These are phyloP conservation scores for Triticum timopheevii DNA, from an alignment of 176 grass and related monocot species.

Conservation along the genomic window DNA sequence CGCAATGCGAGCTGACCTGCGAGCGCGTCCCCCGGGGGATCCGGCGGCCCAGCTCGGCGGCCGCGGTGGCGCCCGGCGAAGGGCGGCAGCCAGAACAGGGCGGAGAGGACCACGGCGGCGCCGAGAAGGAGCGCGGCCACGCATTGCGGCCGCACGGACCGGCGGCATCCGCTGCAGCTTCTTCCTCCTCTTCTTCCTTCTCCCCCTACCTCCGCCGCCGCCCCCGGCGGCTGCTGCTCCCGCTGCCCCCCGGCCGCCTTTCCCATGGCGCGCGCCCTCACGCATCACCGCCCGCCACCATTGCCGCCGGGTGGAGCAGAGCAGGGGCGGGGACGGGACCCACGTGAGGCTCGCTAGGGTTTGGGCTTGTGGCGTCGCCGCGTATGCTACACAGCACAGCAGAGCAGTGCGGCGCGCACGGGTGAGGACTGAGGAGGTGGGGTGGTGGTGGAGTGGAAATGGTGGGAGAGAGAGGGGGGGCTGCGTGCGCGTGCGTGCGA, in stretches of 20 bases:
- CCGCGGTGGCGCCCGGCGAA: constrained; percentile 44
- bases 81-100: constrained; percentile 72
- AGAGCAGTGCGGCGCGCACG: constrained; percentile 15
- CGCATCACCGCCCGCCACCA: constrained; percentile 34
- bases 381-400: not conserved
- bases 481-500: not conserved
- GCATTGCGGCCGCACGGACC: constrained; percentile 54
- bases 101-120: constrained; percentile 57
- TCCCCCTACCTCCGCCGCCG: constrained; percentile 4
- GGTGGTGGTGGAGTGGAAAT: not conserved
- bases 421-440: constrained; percentile 19
- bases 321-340: not conserved
- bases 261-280: constrained; percentile 54
- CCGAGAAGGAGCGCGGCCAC: constrained; percentile 57
- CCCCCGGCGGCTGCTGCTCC: constrained; percentile 17
- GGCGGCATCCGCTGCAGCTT: constrained; percentile 7
- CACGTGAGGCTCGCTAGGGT: not conserved
- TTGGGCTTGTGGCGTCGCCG: not conserved
- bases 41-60: constrained; percentile 6
- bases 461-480: not conserved
- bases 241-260: constrained; percentile 35
- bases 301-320: not conserved
- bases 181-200: not conserved
- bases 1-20: constrained; percentile 51
- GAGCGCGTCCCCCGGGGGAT: constrained; percentile 22